Base-by-base conservation (phyloP, 129 eudicot species). In the Oenanthe sinensis region DNA sequence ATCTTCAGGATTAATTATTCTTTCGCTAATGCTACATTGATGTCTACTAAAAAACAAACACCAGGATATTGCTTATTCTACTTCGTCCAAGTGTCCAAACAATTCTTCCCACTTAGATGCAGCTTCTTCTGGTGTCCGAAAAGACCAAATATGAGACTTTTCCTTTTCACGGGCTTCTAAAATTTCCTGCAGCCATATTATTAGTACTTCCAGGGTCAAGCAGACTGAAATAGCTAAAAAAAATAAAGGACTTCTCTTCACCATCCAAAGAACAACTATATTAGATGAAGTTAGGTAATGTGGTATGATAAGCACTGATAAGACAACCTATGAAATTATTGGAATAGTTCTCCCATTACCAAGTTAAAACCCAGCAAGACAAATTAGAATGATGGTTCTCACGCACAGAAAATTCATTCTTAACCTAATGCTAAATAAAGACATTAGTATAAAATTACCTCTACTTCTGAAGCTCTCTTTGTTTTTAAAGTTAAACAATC, bases 401-500 rank as follows among this genome's bases (percentile, higher is more conserved):
- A 77, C n/a, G 6, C 10, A 63, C n/a, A 5, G n/a, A 2, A 44
- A 26, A 43, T 68, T 43, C 33, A 60, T 45, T 39, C 15, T 46
- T 20, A 36, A 79, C 49, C 36, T 36, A 45, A 45, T 47, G 45
- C 36, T 8, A 58, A 24, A 60, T 13, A 12, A 33, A 68, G 55
- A 40, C n/a, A 30, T 1, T 5, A 30, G 69, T n/a, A 19, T 52
- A 22, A 47, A 63, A 78, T 63, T 75, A 95, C 98, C 97, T 92
- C 84, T 8, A 82, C 84, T 80, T 91, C 97, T 17, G 81, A 75
- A 82, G 92, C 73, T 44, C 92, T 77, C 79, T 95, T 95, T 78
- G 98, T 95, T 88, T 95, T 95, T 45, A 95, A 86, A 75, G 43
- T 90, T 82, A 95, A 90, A 79, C 98, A 95, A 84, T 95, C 96